Base-by-base conservation (phyloP, 805 yeast genomes). In the Lipomyces mesembrius region DNA sequence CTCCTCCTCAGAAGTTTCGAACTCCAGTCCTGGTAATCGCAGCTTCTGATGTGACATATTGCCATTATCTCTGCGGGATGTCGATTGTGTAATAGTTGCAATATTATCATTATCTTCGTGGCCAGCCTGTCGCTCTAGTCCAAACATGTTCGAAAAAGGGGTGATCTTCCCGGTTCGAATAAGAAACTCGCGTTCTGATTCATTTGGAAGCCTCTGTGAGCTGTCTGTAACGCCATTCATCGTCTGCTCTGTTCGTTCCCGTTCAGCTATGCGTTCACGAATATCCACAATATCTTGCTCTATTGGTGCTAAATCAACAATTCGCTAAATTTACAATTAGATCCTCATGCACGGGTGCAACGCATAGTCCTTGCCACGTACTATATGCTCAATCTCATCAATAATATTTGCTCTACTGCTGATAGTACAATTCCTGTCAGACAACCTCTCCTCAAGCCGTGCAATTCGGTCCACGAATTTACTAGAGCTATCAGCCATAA, bases 151-250 rank as follows among this genome's bases (percentile, higher is more conserved):
- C 11, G 97, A 96, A 80, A 95, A 95, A 0, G 98, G 98, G 0
- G 99, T 95, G 64, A 92, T 86, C 76, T 92, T 88, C 35, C 99
- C 99, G 0, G 94, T 93, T 70, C 99, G 83, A 0, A 95, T 85
- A 67, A 95, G 81, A 74, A 78, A 93, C 60, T 93, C 98, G 64
- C 85, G 85, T 74, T 89, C 90, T 0, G 92, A 78, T 74, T 95
- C 98, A n/a, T 85, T 90, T 0, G 89, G 86, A 6, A 84, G 80
- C 69, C 82, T 80, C n/a, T 73, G 69, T 0, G 72, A 75, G 11
- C 66, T 73, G 4, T 65, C 68, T 1, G 63, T 66, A 1, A 58
- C 70, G 2, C 63, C 62, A 2, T 61, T 52, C 7, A 29, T 43
- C 8, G 59, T 64, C 9, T 68, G 63, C 49, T 73, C 63, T 20